Evolutionary conservation across 805 yeast species (phyloP), one percentile per base, ranked within the genome.

Genomic region (Saturnispora zaruensis): DNA sequence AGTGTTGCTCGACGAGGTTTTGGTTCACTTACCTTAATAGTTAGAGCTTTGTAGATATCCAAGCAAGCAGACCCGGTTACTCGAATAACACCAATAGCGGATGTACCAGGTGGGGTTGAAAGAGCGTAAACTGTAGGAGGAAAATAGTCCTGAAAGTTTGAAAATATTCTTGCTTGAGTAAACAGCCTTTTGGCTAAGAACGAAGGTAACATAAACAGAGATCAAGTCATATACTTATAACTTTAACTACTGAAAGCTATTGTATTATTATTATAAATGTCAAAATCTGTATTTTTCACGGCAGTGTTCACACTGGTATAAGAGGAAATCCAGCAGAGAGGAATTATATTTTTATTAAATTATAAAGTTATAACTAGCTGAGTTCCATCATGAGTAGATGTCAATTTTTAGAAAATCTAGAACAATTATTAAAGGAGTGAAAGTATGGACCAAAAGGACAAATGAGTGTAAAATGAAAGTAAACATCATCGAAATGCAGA

Each of bases 1-100:
- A 89, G 72, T 7, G 77, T 66, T 1, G 95, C 82, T 11, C 59
- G 49, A 51, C 91, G 67, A 1, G 79, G 78, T 5, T 47, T 55
- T 0, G 87, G 85, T 0, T 47, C 49, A 3, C 47, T 55, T 2
- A 48, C 57, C 11, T 66, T 57, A 24, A 54, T 55, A 0, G 90
- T 81, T 24, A 88, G 67, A 23, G 59, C 53, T 8, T 71, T 57
- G 48, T 71, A 77, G 1, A 84, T 70, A 46, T 60, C 56, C 20
- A 57, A 46, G 2, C 86, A 73, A 23, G 76, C 76, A 0, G 88
- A 70, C 0, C 99, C 99, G 1, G 96, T 80, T 0, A 90, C 69
- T 45, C 99, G 71, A 4, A 93, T 73, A 1, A 93, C 87, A 0
- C 89, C 96, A 23, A 93, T 80, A 0, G 97, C 99, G 0, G 97